Evolutionary conservation across 139 green algal species (phyloP).

Genomic region (Picochlorum sp.): DNA sequence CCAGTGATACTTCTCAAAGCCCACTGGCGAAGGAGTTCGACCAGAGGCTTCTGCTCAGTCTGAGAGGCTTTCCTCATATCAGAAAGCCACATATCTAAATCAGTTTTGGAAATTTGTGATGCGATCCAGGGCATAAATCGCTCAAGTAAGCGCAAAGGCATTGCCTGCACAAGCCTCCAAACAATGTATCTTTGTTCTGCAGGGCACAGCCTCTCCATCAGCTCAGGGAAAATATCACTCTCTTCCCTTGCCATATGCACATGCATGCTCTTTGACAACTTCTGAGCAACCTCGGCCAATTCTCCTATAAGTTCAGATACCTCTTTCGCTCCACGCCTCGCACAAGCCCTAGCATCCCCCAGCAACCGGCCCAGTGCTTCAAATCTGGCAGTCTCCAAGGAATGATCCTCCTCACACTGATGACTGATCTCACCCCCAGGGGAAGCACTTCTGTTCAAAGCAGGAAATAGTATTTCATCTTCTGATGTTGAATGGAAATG

Average conservation of each 20-base stretch:
- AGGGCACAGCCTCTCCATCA: conserved; percentile 49
- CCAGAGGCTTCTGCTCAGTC: conserved; percentile 51
- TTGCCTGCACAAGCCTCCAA: conserved; percentile 78
- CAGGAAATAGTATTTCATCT: conserved; percentile 84
- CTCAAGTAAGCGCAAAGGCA: conserved; percentile 92
- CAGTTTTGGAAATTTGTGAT: conserved; percentile 48
- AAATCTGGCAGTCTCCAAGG: conserved; percentile 48
- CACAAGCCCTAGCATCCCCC: conserved; percentile 60
- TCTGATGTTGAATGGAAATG: conserved; percentile 80
- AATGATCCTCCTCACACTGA: conserved; percentile 60
- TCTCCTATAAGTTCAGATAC: conserved; percentile 49
- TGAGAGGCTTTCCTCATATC: conserved; percentile 57
- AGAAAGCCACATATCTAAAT: conserved; percentile 56
- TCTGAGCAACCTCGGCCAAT: conserved; percentile 44
- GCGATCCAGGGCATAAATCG: conserved; percentile 86
- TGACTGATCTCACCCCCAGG: neutral
- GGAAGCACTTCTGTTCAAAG: conserved; percentile 29
- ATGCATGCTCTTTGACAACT: conserved; percentile 35
- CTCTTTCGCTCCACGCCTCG: conserved; percentile 48
- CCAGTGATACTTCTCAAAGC: conserved; percentile 40
- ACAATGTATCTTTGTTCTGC: conserved; percentile 80
- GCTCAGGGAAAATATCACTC: conserved; percentile 68
- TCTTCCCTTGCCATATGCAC: conserved; percentile 68
- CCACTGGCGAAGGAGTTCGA: conserved; percentile 80
- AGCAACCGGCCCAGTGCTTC: conserved; percentile 73